Evolutionary conservation across 2,329 filamentous ascomycete species (phyloP).

Genomic region (Penicillium italicum): DNA sequence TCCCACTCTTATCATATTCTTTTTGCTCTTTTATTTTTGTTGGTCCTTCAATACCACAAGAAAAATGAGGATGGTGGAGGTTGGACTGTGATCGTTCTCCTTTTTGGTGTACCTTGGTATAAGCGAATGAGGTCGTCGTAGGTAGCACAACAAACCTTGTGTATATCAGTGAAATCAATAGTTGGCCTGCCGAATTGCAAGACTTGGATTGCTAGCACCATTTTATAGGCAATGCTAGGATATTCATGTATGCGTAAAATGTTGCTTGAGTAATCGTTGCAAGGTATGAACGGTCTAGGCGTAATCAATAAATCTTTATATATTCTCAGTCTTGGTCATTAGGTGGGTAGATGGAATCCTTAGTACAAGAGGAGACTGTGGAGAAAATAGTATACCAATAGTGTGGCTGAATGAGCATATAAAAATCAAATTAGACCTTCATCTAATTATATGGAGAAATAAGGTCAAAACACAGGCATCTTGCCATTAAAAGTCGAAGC

Average conservation of each 20-base stretch:
- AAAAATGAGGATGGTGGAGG: background rate
- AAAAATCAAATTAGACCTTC: background rate
- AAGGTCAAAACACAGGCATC: no score
- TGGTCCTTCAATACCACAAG: background rate
- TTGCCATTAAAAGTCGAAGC: background rate
- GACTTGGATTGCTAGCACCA: background rate
- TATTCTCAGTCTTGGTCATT: background rate
- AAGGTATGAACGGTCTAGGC: background rate
- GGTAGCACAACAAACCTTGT: background rate
- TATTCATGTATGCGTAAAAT: background rate
- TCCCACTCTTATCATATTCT: conserved; percentile 10
- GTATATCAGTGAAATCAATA: no score
- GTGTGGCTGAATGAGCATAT: background rate
- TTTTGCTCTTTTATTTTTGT: background rate
- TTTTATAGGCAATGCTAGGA: background rate
- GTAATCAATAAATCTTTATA: background rate
- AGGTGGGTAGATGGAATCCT: background rate
- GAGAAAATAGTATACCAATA: background rate
- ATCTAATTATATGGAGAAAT: background rate
- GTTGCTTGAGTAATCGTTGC: background rate
- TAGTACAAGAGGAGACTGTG: background rate
- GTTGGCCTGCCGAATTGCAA: background rate
- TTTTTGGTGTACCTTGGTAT: background rate
- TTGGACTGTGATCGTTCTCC: background rate
- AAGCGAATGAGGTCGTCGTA: no score